Conservation (phyloP, 164 flowering plant genomes). For the Tetrastigma voinierianum region DNA sequence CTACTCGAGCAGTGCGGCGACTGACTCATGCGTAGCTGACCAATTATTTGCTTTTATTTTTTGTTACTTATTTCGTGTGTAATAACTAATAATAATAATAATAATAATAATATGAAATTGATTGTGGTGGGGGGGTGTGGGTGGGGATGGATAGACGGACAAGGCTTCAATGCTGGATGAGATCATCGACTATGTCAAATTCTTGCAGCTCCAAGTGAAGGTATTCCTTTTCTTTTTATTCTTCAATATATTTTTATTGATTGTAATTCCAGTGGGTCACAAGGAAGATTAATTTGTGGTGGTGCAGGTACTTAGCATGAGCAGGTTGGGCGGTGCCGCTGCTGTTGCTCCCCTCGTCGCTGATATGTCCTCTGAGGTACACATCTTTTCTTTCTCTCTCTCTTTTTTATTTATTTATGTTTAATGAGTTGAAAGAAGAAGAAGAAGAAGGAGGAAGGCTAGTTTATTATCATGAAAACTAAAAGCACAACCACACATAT, state of each 20-base stretch:
- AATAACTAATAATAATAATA: no score
- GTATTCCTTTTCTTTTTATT: slow-evolving; percentile 30
- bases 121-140: neutral
- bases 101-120: no score
- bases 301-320: slow-evolving; percentile 92
- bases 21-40: no score
- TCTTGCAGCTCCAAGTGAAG: slow-evolving; percentile 99
- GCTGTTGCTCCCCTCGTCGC: slow-evolving; percentile 85
- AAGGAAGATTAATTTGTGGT: no score
- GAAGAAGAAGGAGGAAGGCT: no score
- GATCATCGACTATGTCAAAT: slow-evolving; percentile 97
- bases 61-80: no score
- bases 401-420: no score
- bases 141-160: slow-evolving; percentile 79
- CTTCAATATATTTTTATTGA: neutral
- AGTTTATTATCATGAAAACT: no score
- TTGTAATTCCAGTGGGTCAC: slow-evolving; percentile 6
- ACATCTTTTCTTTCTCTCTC: no score
- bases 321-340: slow-evolving; percentile 94
- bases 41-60: neutral
- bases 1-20: neutral
- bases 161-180: slow-evolving; percentile 99
- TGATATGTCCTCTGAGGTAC: slow-evolving; percentile 70
- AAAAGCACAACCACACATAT: no score
- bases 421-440: no score